phyloP scores from a whole-genome alignment of 2,329 filamentous ascomycete species.

The Hymenoscyphus fraxineus region DNA sequence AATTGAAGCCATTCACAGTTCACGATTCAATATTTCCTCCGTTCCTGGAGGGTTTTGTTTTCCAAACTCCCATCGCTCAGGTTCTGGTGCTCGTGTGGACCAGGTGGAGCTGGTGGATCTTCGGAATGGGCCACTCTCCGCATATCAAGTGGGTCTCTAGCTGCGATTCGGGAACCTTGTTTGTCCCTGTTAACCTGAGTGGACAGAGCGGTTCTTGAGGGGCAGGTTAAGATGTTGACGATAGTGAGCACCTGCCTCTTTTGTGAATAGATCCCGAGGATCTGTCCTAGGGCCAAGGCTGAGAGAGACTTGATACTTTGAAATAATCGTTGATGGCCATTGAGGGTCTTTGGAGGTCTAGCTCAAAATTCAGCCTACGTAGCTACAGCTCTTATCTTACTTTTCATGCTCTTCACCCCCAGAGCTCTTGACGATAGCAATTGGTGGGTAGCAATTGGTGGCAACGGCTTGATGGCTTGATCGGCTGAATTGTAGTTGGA shows the following conservation, averaged over 20 bases:
- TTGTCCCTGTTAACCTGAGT: too few species aligned
- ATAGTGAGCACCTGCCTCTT: conserved; percentile 5
- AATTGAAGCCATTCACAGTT: background rate
- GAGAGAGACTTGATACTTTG: conserved; percentile 1
- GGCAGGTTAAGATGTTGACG: background rate
- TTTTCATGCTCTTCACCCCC: too few species aligned
- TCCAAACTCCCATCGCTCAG: background rate
- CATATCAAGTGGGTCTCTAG: background rate
- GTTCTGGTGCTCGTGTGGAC: background rate
- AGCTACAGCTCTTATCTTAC: too few species aligned
- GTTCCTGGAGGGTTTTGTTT: background rate
- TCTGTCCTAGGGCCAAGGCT: conserved; percentile 2
- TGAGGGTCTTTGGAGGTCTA: too few species aligned
- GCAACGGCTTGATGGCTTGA: too few species aligned
- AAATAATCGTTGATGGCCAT: too few species aligned
- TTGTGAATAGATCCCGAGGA: background rate
- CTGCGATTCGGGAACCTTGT: background rate
- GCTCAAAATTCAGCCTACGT: too few species aligned
- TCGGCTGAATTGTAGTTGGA: too few species aligned
- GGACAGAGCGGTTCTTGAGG: background rate
- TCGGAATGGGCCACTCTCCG: conserved; percentile 12
- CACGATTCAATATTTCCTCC: background rate
- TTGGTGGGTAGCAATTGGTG: too few species aligned
- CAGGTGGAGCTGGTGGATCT: background rate
- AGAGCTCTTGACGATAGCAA: too few species aligned